Evolutionary conservation across 768 basidiomycete genomes (phyloP), one percentile per base, ranked within the genome.

Genomic region (Guyanaporus albipodus): DNA sequence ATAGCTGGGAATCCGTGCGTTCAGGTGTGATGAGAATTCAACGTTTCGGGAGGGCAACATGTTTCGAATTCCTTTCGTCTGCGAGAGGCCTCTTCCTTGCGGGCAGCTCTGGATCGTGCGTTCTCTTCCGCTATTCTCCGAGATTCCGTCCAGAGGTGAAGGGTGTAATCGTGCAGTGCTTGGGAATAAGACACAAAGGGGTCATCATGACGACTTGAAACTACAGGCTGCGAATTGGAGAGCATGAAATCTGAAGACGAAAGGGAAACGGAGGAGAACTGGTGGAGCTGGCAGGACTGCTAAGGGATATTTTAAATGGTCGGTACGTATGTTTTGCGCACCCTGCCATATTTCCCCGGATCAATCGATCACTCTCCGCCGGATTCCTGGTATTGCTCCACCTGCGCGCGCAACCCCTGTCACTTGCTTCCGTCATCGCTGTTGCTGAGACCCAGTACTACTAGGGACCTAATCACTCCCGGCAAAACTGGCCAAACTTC

Each of bases 71-170:
- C 66, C 42, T 46, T 53, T 42, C 55, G 60, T 49, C 57, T 57
- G 46, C 57, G 61, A 42, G 56, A 48, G 14, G 42, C 32, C 27
- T 61, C 70, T 37, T 59, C 63, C 49, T 54, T 59, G 49, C 58
- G 58, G 38, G 48, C 44, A 34, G 58, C 53, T 47, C 64, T 66
- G 32, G 49, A 62, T 21, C 66, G 66, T 17, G 72, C 67, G 47
- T 65, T 67, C 58, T 82, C 78, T 58, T 83, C 83, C 31, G 75
- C 77, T 46, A 72, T 60, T 55, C 75, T 74, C 57, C 81, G 72
- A 6, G 82, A 82, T 59, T 85, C 80, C 41, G 78, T 77, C 83
- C 84, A 85, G 40, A 83, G 72, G 33, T 62, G 72, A 41, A 85
- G 73, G 23, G 85, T 86, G 50, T 84, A 85, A 46, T 82, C 73